Base-by-base conservation (phyloP, 305 asterid genomes). In the Euphrasia arctica region DNA sequence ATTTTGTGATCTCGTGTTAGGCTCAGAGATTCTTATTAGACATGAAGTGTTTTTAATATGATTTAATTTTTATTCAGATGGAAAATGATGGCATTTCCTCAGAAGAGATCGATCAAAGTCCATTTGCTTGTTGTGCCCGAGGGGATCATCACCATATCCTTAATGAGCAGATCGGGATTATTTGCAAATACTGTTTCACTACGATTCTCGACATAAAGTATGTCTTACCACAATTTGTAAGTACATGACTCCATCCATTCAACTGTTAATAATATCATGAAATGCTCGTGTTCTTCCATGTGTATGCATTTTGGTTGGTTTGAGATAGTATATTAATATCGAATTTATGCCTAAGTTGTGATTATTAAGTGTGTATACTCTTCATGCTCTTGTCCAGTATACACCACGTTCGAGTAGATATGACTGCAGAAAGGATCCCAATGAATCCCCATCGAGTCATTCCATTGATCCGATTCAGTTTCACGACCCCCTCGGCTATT, bases 141-240 rank as follows among this genome's bases (percentile, higher is more conserved):
- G 96, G 98, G 58, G 66, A 80, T 47, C 92, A 89, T 76, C 36
- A 57, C 10, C 63, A 65, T 13, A 39, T 80, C 60, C 81, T 85
- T 42, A 84, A 87, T 65, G 97, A 91, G 41, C 76, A 85, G 54
- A 82, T 81, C 1, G 98, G 98, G 68, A 43, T 82, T 6, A 29
- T 76, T 27, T 91, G 97, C 69, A 67, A 45, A 71, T 54, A 69
- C 55, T 91, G 98, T 54, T 8, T 63, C 0, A n/a, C 18, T 50
- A 81, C 83, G 50, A 62, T 74, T 54, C 14, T 78, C 60, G 95
- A 87, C 64, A 82, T 81, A 62, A 85, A 80, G 70, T 45, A 87
- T 64, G 75, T 87, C 60, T 73, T 87, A 11, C 96, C 98, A 27
- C 47, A 73, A 42, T 79, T 90, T 58, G 98, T 89, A 80, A 75